A percentile compares a stretch with the other conserved stretches of the same genome.
phyloP scores from a whole-genome alignment of 306 rosid genomes.

The Comarum palustre region DNA sequence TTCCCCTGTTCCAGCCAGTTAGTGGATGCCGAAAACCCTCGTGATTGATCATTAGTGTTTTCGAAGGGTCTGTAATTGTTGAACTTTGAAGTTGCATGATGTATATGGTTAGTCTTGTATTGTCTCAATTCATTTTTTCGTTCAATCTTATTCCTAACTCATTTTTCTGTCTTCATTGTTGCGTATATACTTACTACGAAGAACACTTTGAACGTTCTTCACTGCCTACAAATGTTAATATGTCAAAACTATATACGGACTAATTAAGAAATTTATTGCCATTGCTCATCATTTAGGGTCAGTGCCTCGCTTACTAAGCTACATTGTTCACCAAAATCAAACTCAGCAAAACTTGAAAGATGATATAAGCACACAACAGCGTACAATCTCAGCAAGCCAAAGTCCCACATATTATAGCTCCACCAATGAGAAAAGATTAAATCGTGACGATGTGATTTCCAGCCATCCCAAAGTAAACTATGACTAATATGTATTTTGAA shows the following conservation, averaged over 20 bases:
- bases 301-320: background rate
- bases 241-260: background rate
- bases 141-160: no score
- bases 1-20: constrained; percentile 16
- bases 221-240: no score
- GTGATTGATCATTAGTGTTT: background rate
- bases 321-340: background rate
- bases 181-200: no score
- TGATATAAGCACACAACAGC: background rate
- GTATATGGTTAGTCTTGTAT: background rate
- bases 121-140: background rate
- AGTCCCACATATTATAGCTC: background rate
- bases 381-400: background rate
- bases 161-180: background rate
- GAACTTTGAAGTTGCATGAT: background rate
- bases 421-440: background rate
- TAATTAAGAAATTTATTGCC: background rate
- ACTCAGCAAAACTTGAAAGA: background rate
- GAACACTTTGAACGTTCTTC: background rate
- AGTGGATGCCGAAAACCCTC: background rate
- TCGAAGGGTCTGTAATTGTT: background rate
- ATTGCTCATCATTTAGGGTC: background rate
- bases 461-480: background rate
- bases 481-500: no score
- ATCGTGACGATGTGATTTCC: background rate